These are phyloP conservation scores for Choiromyces venosus DNA, from an alignment of 495 filamentous ascomycete genomes.

Conservation along the genomic window DNA sequence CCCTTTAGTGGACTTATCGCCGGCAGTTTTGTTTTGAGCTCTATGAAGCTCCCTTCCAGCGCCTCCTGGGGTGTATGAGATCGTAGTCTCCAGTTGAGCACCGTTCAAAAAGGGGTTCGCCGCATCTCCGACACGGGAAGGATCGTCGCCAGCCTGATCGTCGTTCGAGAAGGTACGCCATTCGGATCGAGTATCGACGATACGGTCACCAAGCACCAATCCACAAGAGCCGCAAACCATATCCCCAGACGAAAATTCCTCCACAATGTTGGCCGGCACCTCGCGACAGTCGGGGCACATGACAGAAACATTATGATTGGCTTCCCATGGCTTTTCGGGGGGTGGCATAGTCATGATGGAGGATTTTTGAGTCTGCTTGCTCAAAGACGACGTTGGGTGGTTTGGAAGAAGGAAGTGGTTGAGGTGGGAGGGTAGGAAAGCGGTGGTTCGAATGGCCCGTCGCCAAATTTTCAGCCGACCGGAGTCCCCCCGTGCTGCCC, in stretches of 20 bases:
- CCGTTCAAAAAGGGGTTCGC: constrained; percentile 83
- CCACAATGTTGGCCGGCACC: constrained; percentile 79
- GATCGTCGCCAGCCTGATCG: constrained; percentile 88
- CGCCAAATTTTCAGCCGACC: background rate
- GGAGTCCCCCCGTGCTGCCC: background rate
- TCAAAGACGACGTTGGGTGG: background rate
- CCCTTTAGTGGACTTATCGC: constrained; percentile 78
- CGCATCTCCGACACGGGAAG: constrained; percentile 92
- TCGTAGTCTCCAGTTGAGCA: constrained; percentile 83
- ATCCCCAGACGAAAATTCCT: constrained; percentile 87
- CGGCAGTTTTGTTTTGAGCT: constrained; percentile 75
- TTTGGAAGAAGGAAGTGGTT: background rate
- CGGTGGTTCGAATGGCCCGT: background rate
- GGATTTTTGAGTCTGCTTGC: background rate
- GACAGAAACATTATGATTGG: constrained; percentile 76
- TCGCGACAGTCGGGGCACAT: constrained; percentile 89
- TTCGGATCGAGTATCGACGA: constrained; percentile 91
- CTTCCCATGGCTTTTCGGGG: constrained; percentile 50
- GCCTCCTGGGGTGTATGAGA: constrained; percentile 71
- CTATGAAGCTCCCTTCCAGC: constrained; percentile 76
- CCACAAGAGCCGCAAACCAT: constrained; percentile 89
- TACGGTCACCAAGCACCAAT: constrained; percentile 80
- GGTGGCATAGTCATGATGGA: constrained; percentile 44
- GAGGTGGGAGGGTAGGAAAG: background rate
- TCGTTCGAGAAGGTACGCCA: constrained; percentile 99